A percentile compares a stretch with the other conserved stretches of the same genome.
Conservation (phyloP, 2,329 filamentous ascomycete species). For the Fusarium bulbicola region DNA sequence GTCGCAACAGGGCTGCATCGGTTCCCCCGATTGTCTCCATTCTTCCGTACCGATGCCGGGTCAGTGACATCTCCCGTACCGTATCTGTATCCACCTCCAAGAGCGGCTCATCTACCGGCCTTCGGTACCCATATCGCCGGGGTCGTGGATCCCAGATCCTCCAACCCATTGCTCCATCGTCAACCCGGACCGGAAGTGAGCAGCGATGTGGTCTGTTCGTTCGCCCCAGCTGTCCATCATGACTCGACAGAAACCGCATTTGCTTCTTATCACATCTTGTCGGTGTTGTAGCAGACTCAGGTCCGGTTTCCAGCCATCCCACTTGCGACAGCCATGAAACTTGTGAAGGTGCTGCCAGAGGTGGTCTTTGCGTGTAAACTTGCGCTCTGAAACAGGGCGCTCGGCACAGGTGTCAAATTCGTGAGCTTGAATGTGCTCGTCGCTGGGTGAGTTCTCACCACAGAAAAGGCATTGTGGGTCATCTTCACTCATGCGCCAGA, state of each 20-base stretch:
- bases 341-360: conserved; percentile 54
- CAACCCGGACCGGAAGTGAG: conserved; percentile 43
- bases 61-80: not conserved
- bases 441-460: conserved; percentile 45
- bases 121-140: conserved; percentile 20
- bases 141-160: conserved; percentile 35
- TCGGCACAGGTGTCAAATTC: conserved; percentile 61
- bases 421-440: conserved; percentile 51
- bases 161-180: conserved; percentile 43
- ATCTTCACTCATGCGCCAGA: conserved; percentile 59
- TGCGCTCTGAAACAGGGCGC: conserved; percentile 53
- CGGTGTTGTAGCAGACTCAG: conserved; percentile 46
- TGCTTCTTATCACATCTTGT: conserved; percentile 41
- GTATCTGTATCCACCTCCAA: not conserved
- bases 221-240: conserved; percentile 42
- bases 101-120: not conserved
- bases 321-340: conserved; percentile 56
- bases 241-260: conserved; percentile 44
- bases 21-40: conserved; percentile 17
- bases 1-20: conserved; percentile 25
- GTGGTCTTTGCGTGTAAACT: conserved; percentile 54
- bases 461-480: conserved; percentile 54
- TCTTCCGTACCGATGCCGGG: conserved; percentile 16
- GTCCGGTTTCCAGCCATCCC: conserved; percentile 58
- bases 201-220: conserved; percentile 42